Conservation (phyloP, 768 basidiomycete genomes). For the Mycena chlorophos region DNA sequence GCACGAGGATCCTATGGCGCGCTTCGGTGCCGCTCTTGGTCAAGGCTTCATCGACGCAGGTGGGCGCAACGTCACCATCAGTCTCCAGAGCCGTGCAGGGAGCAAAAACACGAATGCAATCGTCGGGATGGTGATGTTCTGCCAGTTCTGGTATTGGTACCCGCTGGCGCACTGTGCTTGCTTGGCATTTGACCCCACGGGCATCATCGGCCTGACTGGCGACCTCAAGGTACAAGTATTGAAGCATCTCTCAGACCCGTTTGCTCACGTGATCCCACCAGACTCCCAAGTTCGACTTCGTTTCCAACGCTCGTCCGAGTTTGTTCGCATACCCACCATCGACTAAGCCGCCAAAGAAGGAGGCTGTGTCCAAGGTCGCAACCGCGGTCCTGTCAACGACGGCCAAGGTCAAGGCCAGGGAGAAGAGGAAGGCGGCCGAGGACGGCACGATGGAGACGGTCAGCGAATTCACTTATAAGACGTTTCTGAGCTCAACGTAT, state of each 20-base stretch:
- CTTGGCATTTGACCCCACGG: constrained; percentile 93
- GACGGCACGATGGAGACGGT: constrained; percentile 83
- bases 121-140: constrained; percentile 97
- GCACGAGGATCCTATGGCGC: constrained; percentile 98
- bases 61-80: constrained; percentile 94
- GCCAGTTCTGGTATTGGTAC: constrained; percentile 99
- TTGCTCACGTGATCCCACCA: constrained; percentile 30
- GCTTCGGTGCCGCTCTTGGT: constrained; percentile 93
- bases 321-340: constrained; percentile 89
- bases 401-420: constrained; percentile 93
- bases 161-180: constrained; percentile 92
- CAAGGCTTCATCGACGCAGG: constrained; percentile 98
- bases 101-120: constrained; percentile 92
- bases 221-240: constrained; percentile 66
- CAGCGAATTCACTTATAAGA: constrained; percentile 29
- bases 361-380: constrained; percentile 87
- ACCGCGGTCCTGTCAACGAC: constrained; percentile 96
- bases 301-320: constrained; percentile 87
- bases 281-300: constrained; percentile 92
- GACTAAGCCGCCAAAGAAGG: constrained; percentile 89
- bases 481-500: constrained; percentile 2
- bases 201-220: constrained; percentile 86
- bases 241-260: background rate
- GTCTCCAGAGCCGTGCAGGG: constrained; percentile 88
- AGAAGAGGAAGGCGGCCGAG: constrained; percentile 88